Evolutionary conservation across 1,284 basidiomycete species (phyloP), one percentile per base, ranked within the genome.

Genomic region (Schizophyllum commune): DNA sequence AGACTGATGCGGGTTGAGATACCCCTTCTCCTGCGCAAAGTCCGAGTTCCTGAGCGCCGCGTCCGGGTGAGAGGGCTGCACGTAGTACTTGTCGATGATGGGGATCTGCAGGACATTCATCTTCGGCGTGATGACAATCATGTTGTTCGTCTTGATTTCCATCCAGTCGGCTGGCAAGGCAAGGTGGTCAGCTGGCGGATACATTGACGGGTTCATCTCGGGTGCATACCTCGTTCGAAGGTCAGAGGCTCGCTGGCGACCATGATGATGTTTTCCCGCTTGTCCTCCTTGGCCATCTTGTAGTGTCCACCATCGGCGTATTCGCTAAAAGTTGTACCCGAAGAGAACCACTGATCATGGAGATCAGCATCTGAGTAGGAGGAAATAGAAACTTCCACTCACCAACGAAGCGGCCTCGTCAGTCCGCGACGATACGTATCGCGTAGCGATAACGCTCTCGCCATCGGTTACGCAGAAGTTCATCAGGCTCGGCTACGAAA

Each of bases 381-480:
- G 17, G 7, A 54, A 39, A 19, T 19, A 5, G 22, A 22, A 51
- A 19, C 17, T 58, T 21, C 27, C 17, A 73, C 79, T 66, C 68
- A 88, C 88, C 72, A 98, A 74, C 32, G 93, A 96, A 1, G 96
- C 95, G 0, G 96, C 96, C 73, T 98, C 95, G 63, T 96, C 92
- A 5, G 86, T 88, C 57, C 88, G 84, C 2, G 92, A 95, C 0
- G 93, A 95, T 55, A 99, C 93, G 74, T 99, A 99, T 54, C 96
- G 85, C 1, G 95, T 97, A 7, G 92, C 96, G 15, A 99, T 86
- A 15, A 99, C 92, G 56, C 89, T 92, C 68, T 92, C 84, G 1
- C 96, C 96, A 70, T 98, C 96, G 1, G 94, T 94, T 27, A 98
- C 89, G 68, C 94, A 96, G 71, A 97, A 99, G 72, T 98, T 99